These are phyloP conservation scores for Pyrenochaeta sp. DNA, from an alignment of 2,329 filamentous ascomycete species.

Conservation along the genomic window DNA sequence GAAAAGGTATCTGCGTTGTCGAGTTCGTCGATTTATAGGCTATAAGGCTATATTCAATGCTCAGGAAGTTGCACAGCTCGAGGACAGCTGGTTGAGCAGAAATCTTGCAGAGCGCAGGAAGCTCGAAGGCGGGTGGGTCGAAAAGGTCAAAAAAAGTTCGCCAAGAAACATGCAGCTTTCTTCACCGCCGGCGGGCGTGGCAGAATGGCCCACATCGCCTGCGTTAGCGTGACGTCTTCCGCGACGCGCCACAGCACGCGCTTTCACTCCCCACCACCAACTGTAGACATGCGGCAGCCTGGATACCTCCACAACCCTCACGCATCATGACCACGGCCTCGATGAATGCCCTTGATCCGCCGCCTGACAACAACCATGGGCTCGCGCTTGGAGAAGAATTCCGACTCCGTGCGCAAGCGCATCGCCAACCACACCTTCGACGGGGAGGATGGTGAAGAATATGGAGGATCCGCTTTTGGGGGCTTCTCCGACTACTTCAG, in stretches of 20 bases:
- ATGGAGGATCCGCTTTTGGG: conserved; percentile 84
- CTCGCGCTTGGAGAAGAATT: conserved; percentile 68
- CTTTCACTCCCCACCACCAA: conserved; percentile 12
- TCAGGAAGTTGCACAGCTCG: conserved; percentile 26
- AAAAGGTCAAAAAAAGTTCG: conserved; percentile 36
- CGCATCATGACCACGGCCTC: conserved; percentile 38
- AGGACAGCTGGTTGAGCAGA: conserved; percentile 27
- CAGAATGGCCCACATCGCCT: conserved; percentile 15
- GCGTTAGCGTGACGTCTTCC: conserved; percentile 14
- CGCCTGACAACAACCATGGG: conserved; percentile 58
- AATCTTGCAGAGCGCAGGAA: conserved; percentile 17
- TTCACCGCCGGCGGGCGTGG: conserved; percentile 36
- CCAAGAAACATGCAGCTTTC: conserved; percentile 34
- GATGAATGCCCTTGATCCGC: conserved; percentile 29
- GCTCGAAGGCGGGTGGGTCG: conserved; percentile 8
- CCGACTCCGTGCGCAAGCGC: conserved; percentile 66
- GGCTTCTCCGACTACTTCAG: conserved; percentile 93
- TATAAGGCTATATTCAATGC: conserved; percentile 5
- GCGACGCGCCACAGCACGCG: conserved; percentile 23
- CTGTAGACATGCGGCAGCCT: conserved; percentile 13
- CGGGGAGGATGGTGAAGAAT: conserved; percentile 88
- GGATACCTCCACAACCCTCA: conserved; percentile 2
- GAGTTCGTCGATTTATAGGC: background rate
- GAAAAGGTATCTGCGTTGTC: conserved; percentile 6
- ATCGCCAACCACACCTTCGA: conserved; percentile 77